A percentile compares a stretch with the other conserved stretches of the same genome.
Evolutionary conservation across 2,329 filamentous ascomycete genomes (phyloP).

Genomic region (Diplodia seriata): DNA sequence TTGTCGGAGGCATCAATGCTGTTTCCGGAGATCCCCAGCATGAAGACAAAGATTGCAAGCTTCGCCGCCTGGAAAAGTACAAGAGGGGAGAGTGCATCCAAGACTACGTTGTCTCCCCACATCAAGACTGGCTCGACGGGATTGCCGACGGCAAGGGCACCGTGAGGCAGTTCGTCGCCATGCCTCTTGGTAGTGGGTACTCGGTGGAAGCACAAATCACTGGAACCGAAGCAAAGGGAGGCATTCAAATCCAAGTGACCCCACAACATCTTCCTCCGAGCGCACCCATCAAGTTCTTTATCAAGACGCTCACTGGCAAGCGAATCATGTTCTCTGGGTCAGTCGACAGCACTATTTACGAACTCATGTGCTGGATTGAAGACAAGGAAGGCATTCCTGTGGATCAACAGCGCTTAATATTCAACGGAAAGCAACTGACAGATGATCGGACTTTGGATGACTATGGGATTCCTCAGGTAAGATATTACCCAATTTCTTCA

Average conservation of each 20-base stretch:
- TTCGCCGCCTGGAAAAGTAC: too few species aligned
- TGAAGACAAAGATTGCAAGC: slow-evolving; percentile 27
- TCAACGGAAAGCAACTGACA: neutral
- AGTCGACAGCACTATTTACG: neutral
- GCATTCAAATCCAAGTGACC: slow-evolving; percentile 49
- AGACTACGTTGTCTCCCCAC: slow-evolving; percentile 54
- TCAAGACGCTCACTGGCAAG: neutral
- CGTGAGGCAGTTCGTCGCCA: slow-evolving; percentile 59
- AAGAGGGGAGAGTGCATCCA: slow-evolving; percentile 40
- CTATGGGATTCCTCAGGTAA: too few species aligned
- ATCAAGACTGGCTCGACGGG: slow-evolving; percentile 54
- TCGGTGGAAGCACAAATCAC: slow-evolving; percentile 57
- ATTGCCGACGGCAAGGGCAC: slow-evolving; percentile 45
- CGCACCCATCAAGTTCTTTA: neutral
- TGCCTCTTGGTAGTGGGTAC: slow-evolving; percentile 53
- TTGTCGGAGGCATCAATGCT: slow-evolving; percentile 50
- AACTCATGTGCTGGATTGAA: neutral
- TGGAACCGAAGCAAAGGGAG: slow-evolving; percentile 50
- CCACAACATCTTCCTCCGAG: neutral
- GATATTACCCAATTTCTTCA: too few species aligned
- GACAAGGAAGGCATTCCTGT: neutral
- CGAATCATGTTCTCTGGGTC: neutral
- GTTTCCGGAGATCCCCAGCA: slow-evolving; percentile 46
- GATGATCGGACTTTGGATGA: too few species aligned
- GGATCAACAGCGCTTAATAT: neutral